A percentile compares a stretch with the other conserved stretches of the same genome.
Conservation (phyloP, 306 rosid species). For the Prosopis cineraria region DNA sequence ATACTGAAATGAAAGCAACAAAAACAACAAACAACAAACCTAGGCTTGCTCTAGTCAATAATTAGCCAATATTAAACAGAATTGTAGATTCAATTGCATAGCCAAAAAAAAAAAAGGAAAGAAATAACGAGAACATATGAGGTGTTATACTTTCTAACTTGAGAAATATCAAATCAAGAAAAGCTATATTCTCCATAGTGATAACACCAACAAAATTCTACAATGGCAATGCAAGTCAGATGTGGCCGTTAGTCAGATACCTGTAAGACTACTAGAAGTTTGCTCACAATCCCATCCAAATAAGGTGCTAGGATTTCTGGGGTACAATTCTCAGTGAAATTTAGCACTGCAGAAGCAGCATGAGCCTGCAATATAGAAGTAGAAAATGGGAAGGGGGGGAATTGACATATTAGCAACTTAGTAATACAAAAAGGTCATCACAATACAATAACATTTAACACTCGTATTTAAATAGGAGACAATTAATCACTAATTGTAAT, state of each 20-base stretch:
- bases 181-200: neutral
- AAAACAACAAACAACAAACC: conserved; percentile 4
- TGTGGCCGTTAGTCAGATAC: conserved; percentile 40
- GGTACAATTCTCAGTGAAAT: conserved; percentile 75
- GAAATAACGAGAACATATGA: conserved; percentile 1
- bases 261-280: conserved; percentile 73
- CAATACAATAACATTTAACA: conserved; percentile 16
- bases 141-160: conserved; percentile 5
- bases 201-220: conserved; percentile 9
- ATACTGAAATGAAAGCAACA: neutral
- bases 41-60: conserved; percentile 8
- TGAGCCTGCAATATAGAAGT: conserved; percentile 57
- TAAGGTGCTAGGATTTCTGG: conserved; percentile 67
- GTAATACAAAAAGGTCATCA: conserved; percentile 19
- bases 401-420: neutral
- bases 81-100: neutral
- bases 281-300: conserved; percentile 74
- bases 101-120: neutral
- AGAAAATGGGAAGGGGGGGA: conserved; percentile 14
- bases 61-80: neutral
- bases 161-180: conserved; percentile 12
- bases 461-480: conserved; percentile 9
- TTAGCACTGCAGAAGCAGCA: conserved; percentile 81
- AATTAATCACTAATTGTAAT: neutral
- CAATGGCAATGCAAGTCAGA: neutral